Percentiles rank a stretch among this genome's conserved stretches.
Conservation (phyloP, 495 filamentous ascomycete genomes). For the Podospora conica region DNA sequence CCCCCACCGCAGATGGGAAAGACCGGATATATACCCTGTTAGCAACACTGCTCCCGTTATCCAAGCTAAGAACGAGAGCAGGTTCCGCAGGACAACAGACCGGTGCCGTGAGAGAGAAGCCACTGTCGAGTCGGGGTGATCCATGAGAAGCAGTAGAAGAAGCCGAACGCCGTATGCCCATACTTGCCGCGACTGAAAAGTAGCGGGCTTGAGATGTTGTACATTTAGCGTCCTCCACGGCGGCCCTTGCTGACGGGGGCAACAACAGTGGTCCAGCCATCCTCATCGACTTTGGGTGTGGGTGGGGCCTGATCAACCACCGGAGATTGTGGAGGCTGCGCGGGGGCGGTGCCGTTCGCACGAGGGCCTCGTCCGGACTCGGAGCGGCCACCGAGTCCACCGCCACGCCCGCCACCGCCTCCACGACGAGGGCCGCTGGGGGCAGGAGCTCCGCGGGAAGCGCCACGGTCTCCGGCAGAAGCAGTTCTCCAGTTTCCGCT, state of each 20-base stretch:
- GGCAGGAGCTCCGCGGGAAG: conserved; percentile 35
- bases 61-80: conserved; percentile 16
- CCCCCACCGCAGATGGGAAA: neutral
- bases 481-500: conserved; percentile 48
- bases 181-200: neutral
- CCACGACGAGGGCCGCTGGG: conserved; percentile 33
- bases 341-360: conserved; percentile 36
- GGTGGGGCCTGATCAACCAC: conserved; percentile 23
- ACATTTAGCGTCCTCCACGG: conserved; percentile 34
- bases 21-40: conserved; percentile 1
- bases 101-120: neutral
- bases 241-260: conserved; percentile 40
- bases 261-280: conserved; percentile 78
- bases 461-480: conserved; percentile 33
- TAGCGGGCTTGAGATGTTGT: conserved; percentile 7
- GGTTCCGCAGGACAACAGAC: neutral
- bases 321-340: conserved; percentile 29
- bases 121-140: neutral
- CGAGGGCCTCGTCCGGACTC: conserved; percentile 38
- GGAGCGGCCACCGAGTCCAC: conserved; percentile 38
- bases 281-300: conserved; percentile 48
- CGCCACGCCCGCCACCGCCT: conserved; percentile 39
- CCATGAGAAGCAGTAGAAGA: neutral
- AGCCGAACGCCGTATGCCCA: neutral
- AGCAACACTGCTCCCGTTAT: conserved; percentile 16